A percentile compares a stretch with the other conserved stretches of the same genome.
phyloP scores from a whole-genome alignment of 2,329 filamentous ascomycete genomes.

The Botryotinia calthae region DNA sequence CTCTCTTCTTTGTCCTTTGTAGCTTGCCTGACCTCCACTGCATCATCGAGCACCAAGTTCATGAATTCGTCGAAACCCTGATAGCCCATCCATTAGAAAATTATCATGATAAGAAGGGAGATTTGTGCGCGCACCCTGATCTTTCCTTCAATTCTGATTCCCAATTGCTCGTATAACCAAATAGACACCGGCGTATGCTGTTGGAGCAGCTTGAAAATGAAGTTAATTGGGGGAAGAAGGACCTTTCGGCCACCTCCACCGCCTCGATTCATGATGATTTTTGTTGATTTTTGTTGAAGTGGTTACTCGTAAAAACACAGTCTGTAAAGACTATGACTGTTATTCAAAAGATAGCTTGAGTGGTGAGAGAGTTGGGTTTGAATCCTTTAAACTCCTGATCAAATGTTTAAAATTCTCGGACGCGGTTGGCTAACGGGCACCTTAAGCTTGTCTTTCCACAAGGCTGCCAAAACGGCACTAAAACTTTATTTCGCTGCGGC shows the following conservation, averaged over 20 bases:
- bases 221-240: conserved; percentile 76
- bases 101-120: neutral
- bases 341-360: neutral
- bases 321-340: neutral
- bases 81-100: conserved; percentile 26
- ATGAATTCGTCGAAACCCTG: conserved; percentile 99
- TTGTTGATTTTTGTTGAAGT: conserved; percentile 8
- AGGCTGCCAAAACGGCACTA: conserved; percentile 20
- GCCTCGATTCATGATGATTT: conserved; percentile 38
- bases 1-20: conserved; percentile 80
- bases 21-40: conserved; percentile 82
- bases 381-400: conserved; percentile 14
- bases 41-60: conserved; percentile 96
- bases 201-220: conserved; percentile 90
- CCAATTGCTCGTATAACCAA: conserved; percentile 96
- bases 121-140: conserved; percentile 67
- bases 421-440: conserved; percentile 4
- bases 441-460: neutral
- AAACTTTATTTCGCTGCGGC: conserved; percentile 20
- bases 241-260: conserved; percentile 56
- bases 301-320: neutral
- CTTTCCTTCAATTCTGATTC: conserved; percentile 92
- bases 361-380: conserved; percentile 11
- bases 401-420: conserved; percentile 12
- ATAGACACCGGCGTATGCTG: conserved; percentile 76